Evolutionary conservation across 2,329 filamentous ascomycete species (phyloP), one percentile per base, ranked within the genome.

Genomic region (Drechslerella coelobrocha): DNA sequence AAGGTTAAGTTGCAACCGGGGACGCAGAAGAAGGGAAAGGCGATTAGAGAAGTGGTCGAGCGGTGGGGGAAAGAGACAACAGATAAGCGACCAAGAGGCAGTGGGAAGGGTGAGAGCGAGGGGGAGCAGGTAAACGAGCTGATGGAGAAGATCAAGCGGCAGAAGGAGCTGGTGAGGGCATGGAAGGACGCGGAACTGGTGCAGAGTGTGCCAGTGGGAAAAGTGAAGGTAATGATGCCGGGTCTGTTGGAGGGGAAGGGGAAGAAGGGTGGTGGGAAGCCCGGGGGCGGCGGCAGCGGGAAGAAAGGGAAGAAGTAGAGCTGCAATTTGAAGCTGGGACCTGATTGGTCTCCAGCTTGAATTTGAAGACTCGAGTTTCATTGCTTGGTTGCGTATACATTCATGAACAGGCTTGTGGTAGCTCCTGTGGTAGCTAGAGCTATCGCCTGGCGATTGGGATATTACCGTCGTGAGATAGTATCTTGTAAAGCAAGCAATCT

Each of bases 1-100:
- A 95, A 95, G 79, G 90, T 88, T 59, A 99, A 99, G 82, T 79
- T 99, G 75, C 94, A 97, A 79, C 94, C 94, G 0, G 94, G 94
- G 0, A 80, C 87, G 0, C 84, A 88, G 73, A 99, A 97, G 83
- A 96, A 96, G 81, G 93, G 94, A 8, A 97, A 97, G 78, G 92
- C 92, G 0, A 87, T 96, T 51, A 91, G 90, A 78, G 93, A 97
- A 79, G 88, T 97, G 29, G 79, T 97, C n/a, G 86, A 88, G 52
- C 84, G 85, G 68, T 97, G 93, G 92, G 84, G 88, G 73, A 79
- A 83, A 19, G 63, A 68, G 29, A 91, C 87, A 53, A 85, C 86
- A 5, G 78, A 77, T 7, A 83, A 81, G 77, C 31, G 29, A 14
- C 55, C 62, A 12, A 61, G 61, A 21, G 53, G 59, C 23, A 53